Conservation (phyloP, 176 grass and related monocot species). For the Calamus simplicifolius region DNA sequence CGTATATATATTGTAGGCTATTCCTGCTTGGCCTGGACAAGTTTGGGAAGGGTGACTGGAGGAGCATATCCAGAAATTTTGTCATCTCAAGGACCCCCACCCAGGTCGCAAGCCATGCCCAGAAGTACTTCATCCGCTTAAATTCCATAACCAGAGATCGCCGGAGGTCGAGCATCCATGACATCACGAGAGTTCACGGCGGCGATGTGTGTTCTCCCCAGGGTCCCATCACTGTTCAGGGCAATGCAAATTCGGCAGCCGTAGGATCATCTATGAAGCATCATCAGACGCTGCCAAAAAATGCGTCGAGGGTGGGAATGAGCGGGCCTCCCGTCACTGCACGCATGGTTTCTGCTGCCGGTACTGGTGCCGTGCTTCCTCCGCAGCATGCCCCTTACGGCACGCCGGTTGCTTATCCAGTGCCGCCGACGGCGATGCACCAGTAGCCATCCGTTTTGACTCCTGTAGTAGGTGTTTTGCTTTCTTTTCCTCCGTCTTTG, state of each 20-base stretch:
- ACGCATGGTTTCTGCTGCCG: conserved; percentile 59
- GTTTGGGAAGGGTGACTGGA: conserved; percentile 97
- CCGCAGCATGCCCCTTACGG: conserved; percentile 68
- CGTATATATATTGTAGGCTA: conserved; percentile 29
- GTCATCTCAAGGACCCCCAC: conserved; percentile 91
- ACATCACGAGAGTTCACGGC: conserved; percentile 68
- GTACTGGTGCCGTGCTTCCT: conserved; percentile 89
- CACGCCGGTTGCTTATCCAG: conserved; percentile 78
- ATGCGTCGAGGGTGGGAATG: conserved; percentile 39
- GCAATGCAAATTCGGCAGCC: neutral
- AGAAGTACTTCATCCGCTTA: conserved; percentile 95
- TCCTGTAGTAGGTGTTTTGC: neutral
- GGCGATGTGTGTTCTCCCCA: conserved; percentile 35
- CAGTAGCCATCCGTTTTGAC: conserved; percentile 24
- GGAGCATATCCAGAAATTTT: conserved; percentile 97
- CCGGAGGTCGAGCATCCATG: conserved; percentile 89
- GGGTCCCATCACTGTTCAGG: conserved; percentile 34
- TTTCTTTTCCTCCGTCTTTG: neutral
- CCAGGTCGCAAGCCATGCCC: conserved; percentile 94
- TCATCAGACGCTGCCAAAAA: conserved; percentile 28
- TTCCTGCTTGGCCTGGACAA: conserved; percentile 88
- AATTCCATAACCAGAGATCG: conserved; percentile 92
- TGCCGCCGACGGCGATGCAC: conserved; percentile 57
- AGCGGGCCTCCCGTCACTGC: conserved; percentile 67
- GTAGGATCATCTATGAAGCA: conserved; percentile 31